Conservation (phyloP, 176 grass and related monocot species). For the Thalia dealbata region DNA sequence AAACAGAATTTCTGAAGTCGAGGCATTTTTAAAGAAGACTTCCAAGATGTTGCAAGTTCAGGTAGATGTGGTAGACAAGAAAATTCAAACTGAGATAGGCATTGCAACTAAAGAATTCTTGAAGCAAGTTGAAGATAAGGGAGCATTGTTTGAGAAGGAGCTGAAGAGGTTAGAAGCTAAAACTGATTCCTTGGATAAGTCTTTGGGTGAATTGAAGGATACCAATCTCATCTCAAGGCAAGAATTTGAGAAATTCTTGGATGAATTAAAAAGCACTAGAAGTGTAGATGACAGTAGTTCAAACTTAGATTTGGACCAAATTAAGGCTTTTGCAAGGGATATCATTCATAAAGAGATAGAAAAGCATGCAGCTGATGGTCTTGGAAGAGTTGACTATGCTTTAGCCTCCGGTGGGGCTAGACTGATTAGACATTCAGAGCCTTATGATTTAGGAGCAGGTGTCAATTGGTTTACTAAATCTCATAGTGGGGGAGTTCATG, state of each 20-base stretch:
- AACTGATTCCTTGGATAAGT: slow-evolving; percentile 37
- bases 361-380: slow-evolving; percentile 85
- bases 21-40: slow-evolving; percentile 46
- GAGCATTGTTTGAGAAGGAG: slow-evolving; percentile 29
- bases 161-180: slow-evolving; percentile 35
- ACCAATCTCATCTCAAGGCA: slow-evolving; percentile 40
- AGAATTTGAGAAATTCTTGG: slow-evolving; percentile 51
- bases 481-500: slow-evolving; percentile 11
- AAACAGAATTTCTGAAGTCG: slow-evolving; percentile 45
- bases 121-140: slow-evolving; percentile 49
- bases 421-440: slow-evolving; percentile 53
- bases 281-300: slow-evolving; percentile 1
- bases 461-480: slow-evolving; percentile 6
- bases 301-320: slow-evolving; percentile 48
- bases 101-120: slow-evolving; percentile 28
- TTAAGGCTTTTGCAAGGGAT: slow-evolving; percentile 55
- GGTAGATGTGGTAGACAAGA: slow-evolving; percentile 71
- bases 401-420: slow-evolving; percentile 59
- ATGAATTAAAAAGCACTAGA: slow-evolving; percentile 39
- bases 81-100: slow-evolving; percentile 50
- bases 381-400: slow-evolving; percentile 81
- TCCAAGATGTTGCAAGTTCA: slow-evolving; percentile 58
- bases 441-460: slow-evolving; percentile 28
- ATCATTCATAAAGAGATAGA: slow-evolving; percentile 69
- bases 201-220: slow-evolving; percentile 41